Evolutionary conservation across 108 stramenopile genomes (phyloP).

Genomic region (Licmophora abbreviata): DNA sequence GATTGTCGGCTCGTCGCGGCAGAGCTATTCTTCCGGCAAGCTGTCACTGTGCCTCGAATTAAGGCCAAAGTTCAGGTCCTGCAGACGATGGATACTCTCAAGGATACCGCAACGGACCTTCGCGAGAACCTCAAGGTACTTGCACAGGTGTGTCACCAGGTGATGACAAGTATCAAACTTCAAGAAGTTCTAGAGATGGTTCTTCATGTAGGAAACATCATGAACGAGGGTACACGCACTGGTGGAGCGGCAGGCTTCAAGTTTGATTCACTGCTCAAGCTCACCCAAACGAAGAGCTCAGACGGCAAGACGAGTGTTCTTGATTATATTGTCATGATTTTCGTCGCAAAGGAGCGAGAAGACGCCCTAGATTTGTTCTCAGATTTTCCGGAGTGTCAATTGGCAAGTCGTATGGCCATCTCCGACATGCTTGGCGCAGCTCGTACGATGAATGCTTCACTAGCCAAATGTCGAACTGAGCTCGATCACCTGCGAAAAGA

Average conservation of each 20-base stretch:
- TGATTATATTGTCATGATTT: constrained; percentile 85
- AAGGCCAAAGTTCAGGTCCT: constrained; percentile 73
- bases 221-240: constrained; percentile 85
- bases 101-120: constrained; percentile 41
- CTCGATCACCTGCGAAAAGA: constrained; percentile 50
- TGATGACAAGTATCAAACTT: constrained; percentile 71
- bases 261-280: constrained; percentile 84
- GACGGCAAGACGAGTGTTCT: constrained; percentile 93
- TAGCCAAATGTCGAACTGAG: constrained; percentile 59
- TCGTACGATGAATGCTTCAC: constrained; percentile 25
- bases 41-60: constrained; percentile 57
- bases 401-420: constrained; percentile 58
- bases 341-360: constrained; percentile 51
- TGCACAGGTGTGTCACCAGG: constrained; percentile 62
- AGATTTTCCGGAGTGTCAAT: constrained; percentile 67
- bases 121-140: constrained; percentile 50
- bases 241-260: constrained; percentile 87
- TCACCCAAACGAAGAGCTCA: constrained; percentile 87
- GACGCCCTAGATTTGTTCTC: constrained; percentile 39
- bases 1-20: constrained; percentile 61
- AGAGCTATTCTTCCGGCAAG: constrained; percentile 70
- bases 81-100: constrained; percentile 66
- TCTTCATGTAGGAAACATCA: constrained; percentile 83
- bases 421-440: constrained; percentile 61
- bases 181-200: constrained; percentile 77